Evolutionary conservation across 2,329 filamentous ascomycete species (phyloP).

Genomic region (Pyricularia sp.): DNA sequence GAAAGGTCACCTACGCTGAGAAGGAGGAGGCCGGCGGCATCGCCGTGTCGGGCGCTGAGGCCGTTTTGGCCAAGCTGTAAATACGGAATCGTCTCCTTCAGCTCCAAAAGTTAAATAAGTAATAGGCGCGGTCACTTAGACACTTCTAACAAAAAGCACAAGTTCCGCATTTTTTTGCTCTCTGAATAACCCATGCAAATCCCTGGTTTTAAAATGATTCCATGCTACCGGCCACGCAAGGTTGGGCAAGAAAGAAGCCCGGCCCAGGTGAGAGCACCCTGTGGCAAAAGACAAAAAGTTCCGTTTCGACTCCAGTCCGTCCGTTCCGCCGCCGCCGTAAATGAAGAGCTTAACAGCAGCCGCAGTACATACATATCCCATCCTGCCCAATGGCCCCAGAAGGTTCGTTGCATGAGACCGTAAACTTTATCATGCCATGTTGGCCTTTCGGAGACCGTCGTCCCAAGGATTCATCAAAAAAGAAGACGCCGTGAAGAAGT

Average conservation of each 20-base stretch:
- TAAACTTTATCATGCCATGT: background rate
- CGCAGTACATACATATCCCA: background rate
- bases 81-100: background rate
- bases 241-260: slow-evolving; percentile 6
- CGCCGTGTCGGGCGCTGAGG: slow-evolving; percentile 38
- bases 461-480: slow-evolving; percentile 11
- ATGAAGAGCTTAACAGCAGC: slow-evolving; percentile 6
- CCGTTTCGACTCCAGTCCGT: slow-evolving; percentile 4
- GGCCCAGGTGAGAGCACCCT: slow-evolving; percentile 8
- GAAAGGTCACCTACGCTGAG: slow-evolving; percentile 71
- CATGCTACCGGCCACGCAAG: slow-evolving; percentile 10
- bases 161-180: background rate
- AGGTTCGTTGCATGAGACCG: background rate
- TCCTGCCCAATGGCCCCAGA: background rate
- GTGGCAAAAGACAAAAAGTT: slow-evolving; percentile 6
- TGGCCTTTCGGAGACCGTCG: background rate
- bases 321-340: slow-evolving; percentile 4
- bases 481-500: slow-evolving; percentile 8
- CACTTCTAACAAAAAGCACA: background rate
- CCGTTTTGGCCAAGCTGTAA: slow-evolving; percentile 40
- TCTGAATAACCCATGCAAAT: slow-evolving; percentile 8
- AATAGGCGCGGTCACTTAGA: background rate
- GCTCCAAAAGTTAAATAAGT: background rate
- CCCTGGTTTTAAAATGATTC: slow-evolving; percentile 8
- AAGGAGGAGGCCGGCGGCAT: slow-evolving; percentile 44